Percentiles rank a stretch among this genome's conserved stretches.
phyloP scores from a whole-genome alignment of 495 filamentous ascomycete genomes.

The Tuber magnatum region DNA sequence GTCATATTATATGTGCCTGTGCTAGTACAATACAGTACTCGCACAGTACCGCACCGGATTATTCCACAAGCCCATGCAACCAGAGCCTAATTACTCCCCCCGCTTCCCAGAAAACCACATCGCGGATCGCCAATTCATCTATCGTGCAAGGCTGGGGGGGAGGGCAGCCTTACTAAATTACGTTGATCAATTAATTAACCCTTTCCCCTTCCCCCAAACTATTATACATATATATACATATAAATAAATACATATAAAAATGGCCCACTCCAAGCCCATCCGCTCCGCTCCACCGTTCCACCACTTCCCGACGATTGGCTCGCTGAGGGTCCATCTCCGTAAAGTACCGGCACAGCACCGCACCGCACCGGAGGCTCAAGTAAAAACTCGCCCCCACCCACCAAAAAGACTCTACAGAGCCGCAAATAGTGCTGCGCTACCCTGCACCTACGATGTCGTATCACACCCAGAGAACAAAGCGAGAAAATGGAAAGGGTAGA shows the following conservation, averaged over 20 bases:
- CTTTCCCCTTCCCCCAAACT: not conserved
- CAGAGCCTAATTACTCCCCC: not conserved
- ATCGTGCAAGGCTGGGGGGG: not conserved
- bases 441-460: not conserved
- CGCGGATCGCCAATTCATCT: not conserved
- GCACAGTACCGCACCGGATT: too few species aligned
- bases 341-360: not conserved
- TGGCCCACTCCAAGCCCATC: not conserved
- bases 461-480: too few species aligned
- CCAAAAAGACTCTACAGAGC: not conserved
- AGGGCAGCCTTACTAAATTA: not conserved
- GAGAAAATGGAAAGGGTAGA: too few species aligned
- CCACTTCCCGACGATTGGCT: too few species aligned
- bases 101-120: not conserved
- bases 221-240: too few species aligned
- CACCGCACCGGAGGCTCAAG: not conserved
- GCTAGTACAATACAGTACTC: too few species aligned
- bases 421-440: not conserved
- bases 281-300: conserved; percentile 1
- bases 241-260: not conserved
- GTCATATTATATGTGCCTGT: too few species aligned
- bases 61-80: too few species aligned
- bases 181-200: not conserved
- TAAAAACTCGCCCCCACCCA: not conserved
- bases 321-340: not conserved